Conservation (phyloP, 306 rosid genomes). For the Pyrus pyrifolia region DNA sequence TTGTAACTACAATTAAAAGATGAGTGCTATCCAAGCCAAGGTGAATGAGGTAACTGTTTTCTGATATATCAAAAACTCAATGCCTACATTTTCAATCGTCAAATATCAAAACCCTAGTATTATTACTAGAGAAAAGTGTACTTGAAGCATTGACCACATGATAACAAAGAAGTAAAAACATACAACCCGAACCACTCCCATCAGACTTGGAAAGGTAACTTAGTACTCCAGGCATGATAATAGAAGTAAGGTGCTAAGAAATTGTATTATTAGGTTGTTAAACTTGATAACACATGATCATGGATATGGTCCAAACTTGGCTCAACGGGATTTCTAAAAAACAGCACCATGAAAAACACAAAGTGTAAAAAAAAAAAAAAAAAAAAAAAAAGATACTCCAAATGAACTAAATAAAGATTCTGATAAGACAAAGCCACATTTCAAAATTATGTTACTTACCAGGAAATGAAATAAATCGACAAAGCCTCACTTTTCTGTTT, state of each 20-base stretch:
- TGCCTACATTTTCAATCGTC: neutral
- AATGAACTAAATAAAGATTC: neutral
- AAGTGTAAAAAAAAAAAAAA: neutral
- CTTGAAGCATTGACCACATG: neutral
- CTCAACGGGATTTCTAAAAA: neutral
- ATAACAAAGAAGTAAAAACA: neutral
- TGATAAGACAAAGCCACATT: neutral
- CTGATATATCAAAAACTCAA: neutral
- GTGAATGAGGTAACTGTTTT: neutral
- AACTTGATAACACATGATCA: neutral
- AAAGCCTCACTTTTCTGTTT: neutral
- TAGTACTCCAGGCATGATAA: neutral
- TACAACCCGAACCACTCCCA: neutral
- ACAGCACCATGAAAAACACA: neutral
- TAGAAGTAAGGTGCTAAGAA: neutral
- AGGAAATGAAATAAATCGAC: too few relatives aligned
- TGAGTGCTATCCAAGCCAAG: neutral
- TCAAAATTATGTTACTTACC: too few relatives aligned
- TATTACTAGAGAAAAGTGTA: neutral
- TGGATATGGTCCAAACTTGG: neutral
- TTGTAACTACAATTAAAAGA: conserved; percentile 8
- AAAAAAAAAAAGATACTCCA: neutral
- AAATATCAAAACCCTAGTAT: neutral
- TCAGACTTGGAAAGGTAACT: neutral
- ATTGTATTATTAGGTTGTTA: neutral